These are phyloP conservation scores for Ajuga reptans DNA, from an alignment of 305 asterid species.

Conservation along the genomic window DNA sequence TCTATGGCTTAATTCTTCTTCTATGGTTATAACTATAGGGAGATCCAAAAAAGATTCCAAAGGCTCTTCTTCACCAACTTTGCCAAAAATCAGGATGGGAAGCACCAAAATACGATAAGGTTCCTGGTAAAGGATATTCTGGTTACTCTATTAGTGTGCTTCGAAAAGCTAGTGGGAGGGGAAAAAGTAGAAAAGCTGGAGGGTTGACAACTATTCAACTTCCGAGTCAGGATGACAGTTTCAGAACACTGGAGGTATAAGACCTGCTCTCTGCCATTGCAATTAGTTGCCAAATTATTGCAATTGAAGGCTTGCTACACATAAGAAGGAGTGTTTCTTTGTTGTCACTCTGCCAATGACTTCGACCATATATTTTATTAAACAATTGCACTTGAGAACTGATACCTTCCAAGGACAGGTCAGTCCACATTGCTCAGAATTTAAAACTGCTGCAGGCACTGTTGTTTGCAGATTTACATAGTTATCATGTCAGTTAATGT, in stretches of 20 bases:
- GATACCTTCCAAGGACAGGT: not conserved
- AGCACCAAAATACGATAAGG: conserved; percentile 82
- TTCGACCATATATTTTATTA: not conserved
- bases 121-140: conserved; percentile 42
- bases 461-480: conserved; percentile 1
- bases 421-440: not conserved
- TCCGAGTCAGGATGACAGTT: conserved; percentile 50
- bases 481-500: not conserved
- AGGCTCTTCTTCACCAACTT: conserved; percentile 96
- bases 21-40: conserved; percentile 47
- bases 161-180: conserved; percentile 93
- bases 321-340: not conserved
- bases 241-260: conserved; percentile 59
- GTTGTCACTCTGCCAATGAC: not conserved
- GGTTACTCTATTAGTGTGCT: conserved; percentile 66
- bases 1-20: not conserved
- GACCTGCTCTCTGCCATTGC: conserved; percentile 15
- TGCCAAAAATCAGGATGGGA: conserved; percentile 96
- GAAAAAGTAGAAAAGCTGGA: conserved; percentile 94
- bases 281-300: conserved; percentile 11
- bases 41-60: conserved; percentile 74
- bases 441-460: conserved; percentile 6
- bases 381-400: not conserved
- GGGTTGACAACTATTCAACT: conserved; percentile 76
- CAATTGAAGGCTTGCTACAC: not conserved